Evolutionary conservation across 2,329 filamentous ascomycete genomes (phyloP).

Genomic region (Pseudopyricularia cyperi): DNA sequence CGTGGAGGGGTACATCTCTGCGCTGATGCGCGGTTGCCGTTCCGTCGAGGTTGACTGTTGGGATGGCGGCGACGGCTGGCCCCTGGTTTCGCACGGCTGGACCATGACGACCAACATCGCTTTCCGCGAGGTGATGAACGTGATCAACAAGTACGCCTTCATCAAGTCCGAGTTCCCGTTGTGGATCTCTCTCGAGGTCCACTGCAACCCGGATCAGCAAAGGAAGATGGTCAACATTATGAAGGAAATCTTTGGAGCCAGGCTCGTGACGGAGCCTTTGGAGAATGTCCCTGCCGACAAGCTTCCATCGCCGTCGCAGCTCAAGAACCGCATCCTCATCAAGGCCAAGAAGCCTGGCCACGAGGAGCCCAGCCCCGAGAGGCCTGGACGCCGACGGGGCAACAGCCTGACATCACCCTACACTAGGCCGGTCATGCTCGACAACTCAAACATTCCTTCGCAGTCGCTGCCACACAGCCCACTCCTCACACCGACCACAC

Average conservation of each 20-base stretch:
- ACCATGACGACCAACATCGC: constrained; percentile 81
- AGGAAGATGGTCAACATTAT: constrained; percentile 81
- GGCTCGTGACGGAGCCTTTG: constrained; percentile 64
- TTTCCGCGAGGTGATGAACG: constrained; percentile 83
- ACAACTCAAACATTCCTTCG: constrained; percentile 39
- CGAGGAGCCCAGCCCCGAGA: constrained; percentile 25
- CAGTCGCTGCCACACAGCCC: constrained; percentile 40
- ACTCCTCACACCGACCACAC: constrained; percentile 33
- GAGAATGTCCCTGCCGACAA: constrained; percentile 47
- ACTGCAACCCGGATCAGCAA: constrained; percentile 77
- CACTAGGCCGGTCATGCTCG: constrained; percentile 46
- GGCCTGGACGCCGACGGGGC: constrained; percentile 36
- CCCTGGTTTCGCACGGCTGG: constrained; percentile 80
- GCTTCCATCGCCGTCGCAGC: constrained; percentile 74
- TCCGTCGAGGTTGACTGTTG: constrained; percentile 98
- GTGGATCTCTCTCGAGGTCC: constrained; percentile 91
- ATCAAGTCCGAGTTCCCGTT: constrained; percentile 75
- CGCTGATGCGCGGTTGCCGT: constrained; percentile 77
- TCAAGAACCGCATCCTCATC: constrained; percentile 74
- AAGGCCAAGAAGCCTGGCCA: constrained; percentile 77
- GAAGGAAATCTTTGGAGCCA: constrained; percentile 68
- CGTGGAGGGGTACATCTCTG: constrained; percentile 86
- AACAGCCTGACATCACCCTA: constrained; percentile 72
- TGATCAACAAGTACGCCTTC: constrained; percentile 93
- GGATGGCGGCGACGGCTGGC: constrained; percentile 81